Evolutionary conservation across 345 rosid species (phyloP).

Genomic region (Trapa incisa): DNA sequence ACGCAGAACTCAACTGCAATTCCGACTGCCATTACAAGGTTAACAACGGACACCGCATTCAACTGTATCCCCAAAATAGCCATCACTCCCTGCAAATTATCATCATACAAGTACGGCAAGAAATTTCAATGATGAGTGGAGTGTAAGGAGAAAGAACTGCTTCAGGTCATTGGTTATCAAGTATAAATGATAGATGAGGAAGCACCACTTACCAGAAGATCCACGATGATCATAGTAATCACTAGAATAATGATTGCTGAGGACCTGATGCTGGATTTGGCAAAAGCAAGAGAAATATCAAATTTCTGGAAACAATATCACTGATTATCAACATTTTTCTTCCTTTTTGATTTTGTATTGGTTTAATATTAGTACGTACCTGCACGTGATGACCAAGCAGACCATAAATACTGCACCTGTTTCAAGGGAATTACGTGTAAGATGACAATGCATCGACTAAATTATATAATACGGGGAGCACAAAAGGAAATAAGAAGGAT

Average conservation of each 20-base stretch:
- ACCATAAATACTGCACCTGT: constrained; percentile 89
- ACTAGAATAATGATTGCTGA: constrained; percentile 85
- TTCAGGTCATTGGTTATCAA: neutral
- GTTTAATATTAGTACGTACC: constrained; percentile 23
- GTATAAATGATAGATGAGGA: neutral
- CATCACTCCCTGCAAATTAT: constrained; percentile 80
- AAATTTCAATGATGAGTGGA: neutral
- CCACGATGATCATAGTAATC: constrained; percentile 71
- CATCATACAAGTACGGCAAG: constrained; percentile 11
- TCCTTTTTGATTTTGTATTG: neutral
- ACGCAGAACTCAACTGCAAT: constrained; percentile 95
- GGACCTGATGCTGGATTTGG: constrained; percentile 59
- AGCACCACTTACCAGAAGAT: constrained; percentile 54
- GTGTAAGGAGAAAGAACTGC: neutral
- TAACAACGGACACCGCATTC: constrained; percentile 90
- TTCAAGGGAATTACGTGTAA: constrained; percentile 3
- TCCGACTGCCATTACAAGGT: constrained; percentile 92
- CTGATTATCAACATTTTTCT: neutral
- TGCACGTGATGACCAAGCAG: constrained; percentile 81
- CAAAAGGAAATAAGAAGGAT: neutral
- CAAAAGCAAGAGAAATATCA: constrained; percentile 6
- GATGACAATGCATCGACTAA: neutral
- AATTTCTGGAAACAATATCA: neutral
- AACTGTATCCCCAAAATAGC: constrained; percentile 78
- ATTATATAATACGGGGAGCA: neutral